A percentile compares a stretch with the other conserved stretches of the same genome.
Conservation (phyloP, 306 rosid species). For the Trichosanthes truncata region DNA sequence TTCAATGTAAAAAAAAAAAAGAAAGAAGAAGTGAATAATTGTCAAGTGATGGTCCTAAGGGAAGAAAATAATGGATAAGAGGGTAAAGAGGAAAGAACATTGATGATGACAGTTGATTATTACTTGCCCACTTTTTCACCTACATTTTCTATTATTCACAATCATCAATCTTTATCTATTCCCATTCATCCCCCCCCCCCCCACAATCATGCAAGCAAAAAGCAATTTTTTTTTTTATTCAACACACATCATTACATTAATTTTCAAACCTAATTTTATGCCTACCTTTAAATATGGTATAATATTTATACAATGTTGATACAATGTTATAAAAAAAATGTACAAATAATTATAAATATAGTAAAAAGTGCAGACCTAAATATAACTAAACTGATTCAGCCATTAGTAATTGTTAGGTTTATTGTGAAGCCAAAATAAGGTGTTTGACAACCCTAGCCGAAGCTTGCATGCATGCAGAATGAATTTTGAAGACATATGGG, state of each 20-base stretch:
- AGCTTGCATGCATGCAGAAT: too few relatives aligned
- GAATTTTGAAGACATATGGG: too few relatives aligned
- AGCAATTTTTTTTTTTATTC: not conserved
- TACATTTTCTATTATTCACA: slow-evolving; percentile 3
- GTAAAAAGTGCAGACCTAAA: too few relatives aligned
- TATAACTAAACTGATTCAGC: not conserved
- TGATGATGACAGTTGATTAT: not conserved
- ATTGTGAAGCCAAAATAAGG: too few relatives aligned
- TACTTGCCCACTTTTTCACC: slow-evolving; percentile 8
- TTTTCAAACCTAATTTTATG: not conserved
- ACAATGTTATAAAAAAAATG: not conserved
- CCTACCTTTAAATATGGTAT: not conserved
- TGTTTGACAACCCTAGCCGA: too few relatives aligned
- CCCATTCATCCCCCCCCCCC: slow-evolving; percentile 1
- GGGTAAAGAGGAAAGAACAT: not conserved
- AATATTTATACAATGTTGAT: not conserved
- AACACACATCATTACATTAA: not conserved
- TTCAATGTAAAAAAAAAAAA: not conserved
- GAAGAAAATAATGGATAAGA: not conserved
- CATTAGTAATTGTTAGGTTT: too few relatives aligned
- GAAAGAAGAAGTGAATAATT: not conserved
- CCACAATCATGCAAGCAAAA: not conserved
- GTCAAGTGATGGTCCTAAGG: not conserved
- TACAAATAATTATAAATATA: not conserved
- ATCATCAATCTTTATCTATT: not conserved